Conservation (phyloP, 192 early-diverging fungal genomes). For the Rhizoclosmatium sp. region DNA sequence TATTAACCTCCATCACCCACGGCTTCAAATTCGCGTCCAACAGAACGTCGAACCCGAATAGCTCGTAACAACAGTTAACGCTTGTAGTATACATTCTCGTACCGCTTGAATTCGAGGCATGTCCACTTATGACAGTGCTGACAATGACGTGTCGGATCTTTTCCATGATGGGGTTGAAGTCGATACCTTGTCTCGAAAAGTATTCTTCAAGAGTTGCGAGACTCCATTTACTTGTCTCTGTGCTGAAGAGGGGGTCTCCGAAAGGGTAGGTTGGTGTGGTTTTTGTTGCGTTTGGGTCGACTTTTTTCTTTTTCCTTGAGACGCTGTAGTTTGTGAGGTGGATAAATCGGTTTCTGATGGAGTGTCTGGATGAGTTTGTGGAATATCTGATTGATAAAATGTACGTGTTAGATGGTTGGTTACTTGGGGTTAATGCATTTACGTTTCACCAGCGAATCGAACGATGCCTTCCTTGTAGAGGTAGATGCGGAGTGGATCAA, state of each 20-base stretch:
- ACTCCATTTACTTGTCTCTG: slow-evolving; percentile 48
- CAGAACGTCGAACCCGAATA: slow-evolving; percentile 68
- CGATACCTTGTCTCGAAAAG: slow-evolving; percentile 35
- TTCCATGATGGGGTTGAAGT: slow-evolving; percentile 42
- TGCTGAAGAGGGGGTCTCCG: slow-evolving; percentile 42
- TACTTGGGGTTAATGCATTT: not conserved
- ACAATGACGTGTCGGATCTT: slow-evolving; percentile 48
- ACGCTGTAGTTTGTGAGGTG: slow-evolving; percentile 63
- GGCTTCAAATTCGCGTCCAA: slow-evolving; percentile 60
- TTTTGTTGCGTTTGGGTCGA: not conserved
- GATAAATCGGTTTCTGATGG: slow-evolving; percentile 46
- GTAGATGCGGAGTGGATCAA: slow-evolving; percentile 54
- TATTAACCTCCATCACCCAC: slow-evolving; percentile 70
- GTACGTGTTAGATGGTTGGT: not conserved
- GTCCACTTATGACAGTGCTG: slow-evolving; percentile 51
- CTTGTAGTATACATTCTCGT: slow-evolving; percentile 46
- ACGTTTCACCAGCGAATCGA: slow-evolving; percentile 52
- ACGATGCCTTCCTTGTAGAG: slow-evolving; percentile 48
- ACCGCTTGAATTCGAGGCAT: slow-evolving; percentile 48
- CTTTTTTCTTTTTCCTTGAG: slow-evolving; percentile 45
- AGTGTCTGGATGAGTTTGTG: slow-evolving; percentile 3
- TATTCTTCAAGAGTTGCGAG: slow-evolving; percentile 47
- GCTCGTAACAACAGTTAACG: slow-evolving; percentile 64
- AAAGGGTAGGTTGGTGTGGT: slow-evolving; percentile 19
- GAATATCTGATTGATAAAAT: slow-evolving; percentile 25